A percentile compares a stretch with the other conserved stretches of the same genome.
Conservation (phyloP, 495 filamentous ascomycete species). For the Neurospora sp. region DNA sequence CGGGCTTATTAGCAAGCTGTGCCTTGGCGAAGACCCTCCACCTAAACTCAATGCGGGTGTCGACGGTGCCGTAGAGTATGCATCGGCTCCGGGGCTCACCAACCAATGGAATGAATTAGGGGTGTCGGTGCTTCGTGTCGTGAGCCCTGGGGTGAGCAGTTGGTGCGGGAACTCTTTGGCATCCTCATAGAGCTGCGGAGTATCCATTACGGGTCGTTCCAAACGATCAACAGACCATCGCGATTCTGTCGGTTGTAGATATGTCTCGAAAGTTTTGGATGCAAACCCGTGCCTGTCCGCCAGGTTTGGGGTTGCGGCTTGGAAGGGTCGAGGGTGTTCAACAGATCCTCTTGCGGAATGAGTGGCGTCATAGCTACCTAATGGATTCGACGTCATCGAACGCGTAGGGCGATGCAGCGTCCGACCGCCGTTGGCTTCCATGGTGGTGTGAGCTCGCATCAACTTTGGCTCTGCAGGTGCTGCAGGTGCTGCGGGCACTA, state of each 20-base stretch:
- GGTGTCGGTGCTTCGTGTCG: conserved; percentile 1
- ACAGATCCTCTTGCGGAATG: neutral
- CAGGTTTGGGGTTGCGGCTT: neutral
- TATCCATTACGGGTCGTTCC: conserved; percentile 16
- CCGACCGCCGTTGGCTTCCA: neutral
- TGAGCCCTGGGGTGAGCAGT: conserved; percentile 1
- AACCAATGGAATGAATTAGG: conserved; percentile 1
- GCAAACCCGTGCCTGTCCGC: neutral
- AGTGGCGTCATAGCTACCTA: neutral
- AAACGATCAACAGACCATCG: neutral
- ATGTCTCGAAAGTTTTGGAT: neutral
- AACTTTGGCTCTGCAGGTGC: neutral
- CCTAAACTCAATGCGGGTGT: conserved; percentile 29
- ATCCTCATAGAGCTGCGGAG: conserved; percentile 12
- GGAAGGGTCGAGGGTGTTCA: neutral
- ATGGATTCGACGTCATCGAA: neutral
- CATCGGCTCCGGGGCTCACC: conserved; percentile 7
- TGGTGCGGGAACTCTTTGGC: conserved; percentile 8
- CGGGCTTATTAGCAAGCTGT: conserved; percentile 25
- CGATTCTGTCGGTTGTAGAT: neutral
- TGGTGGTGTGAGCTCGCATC: neutral
- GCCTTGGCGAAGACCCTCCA: conserved; percentile 23
- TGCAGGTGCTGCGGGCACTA: neutral
- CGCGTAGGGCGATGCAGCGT: neutral
- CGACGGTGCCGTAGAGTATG: conserved; percentile 26